A percentile compares a stretch with the other conserved stretches of the same genome.
phyloP scores from a whole-genome alignment of 371 early-diverging fungal genomes.

The Mucor ambiguus region DNA sequence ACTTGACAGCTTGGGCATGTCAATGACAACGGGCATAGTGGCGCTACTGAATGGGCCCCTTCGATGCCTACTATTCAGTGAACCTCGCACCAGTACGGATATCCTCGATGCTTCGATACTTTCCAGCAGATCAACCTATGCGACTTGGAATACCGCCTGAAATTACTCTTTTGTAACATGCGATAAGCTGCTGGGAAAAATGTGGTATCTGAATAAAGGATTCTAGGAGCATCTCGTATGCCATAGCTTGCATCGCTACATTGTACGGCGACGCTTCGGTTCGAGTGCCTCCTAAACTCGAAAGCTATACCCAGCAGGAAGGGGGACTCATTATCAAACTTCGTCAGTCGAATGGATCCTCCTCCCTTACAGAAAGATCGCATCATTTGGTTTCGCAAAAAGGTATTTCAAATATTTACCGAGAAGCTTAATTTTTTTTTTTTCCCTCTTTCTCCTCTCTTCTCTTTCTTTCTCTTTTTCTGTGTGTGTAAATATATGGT shows the following conservation, averaged over 20 bases:
- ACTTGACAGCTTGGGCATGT: too few species aligned
- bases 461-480: background rate
- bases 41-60: background rate
- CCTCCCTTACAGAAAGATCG: background rate
- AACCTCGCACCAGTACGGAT: too few species aligned
- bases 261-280: background rate
- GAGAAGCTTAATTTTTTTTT: background rate
- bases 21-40: background rate
- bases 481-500: background rate
- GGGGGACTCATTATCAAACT: background rate
- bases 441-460: background rate
- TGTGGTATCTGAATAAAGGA: background rate
- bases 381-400: background rate
- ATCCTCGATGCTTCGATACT: background rate
- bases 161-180: background rate
- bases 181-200: background rate
- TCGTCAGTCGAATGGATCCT: background rate
- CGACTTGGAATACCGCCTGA: background rate
- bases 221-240: background rate
- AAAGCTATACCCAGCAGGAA: background rate
- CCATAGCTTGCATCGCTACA: background rate
- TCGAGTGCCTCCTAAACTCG: background rate
- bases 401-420: slow-evolving; percentile 5
- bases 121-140: background rate
- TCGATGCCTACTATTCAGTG: too few species aligned